Evolutionary conservation across 345 rosid genomes (phyloP), one percentile per base, ranked within the genome.

Genomic region (Aquilaria sinensis): DNA sequence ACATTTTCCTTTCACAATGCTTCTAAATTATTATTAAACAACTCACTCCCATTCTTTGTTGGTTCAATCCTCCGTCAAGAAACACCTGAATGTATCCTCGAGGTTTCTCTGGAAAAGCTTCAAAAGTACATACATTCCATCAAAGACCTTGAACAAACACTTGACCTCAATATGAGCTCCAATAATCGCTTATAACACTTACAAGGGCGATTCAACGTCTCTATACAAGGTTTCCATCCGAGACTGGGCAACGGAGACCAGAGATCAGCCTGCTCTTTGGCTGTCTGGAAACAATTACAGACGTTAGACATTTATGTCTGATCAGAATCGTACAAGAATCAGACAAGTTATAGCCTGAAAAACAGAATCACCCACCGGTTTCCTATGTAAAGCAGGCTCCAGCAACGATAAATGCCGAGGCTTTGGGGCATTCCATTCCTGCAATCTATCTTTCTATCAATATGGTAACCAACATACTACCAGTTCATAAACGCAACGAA

Each of bases 391-490:
- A 80, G 99, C 96, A 47, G 83, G 79, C 65, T 80, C 61, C 5
- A 94, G 77, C 15, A 94, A 72, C 48, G 83, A 69, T 69, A 79
- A 61, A 63, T 94, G 96, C 76, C 71, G 74, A 33, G 97, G 96
- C 70, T 83, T 81, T 14, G 97, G 97, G 12, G 96, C 87, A 78
- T 83, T 91, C 97, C 96, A 91, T 74, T 94, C 99, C 99, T 94
- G 74, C 77, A 70, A 69, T 16, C 7, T 16, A 12, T 33, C 53
- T 34, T 46, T 37, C 52, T 41, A 66, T 37, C 41, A 45, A 59
- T 49, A 46, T 29, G 30, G 61, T 12, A 33, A 30, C 61, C 6
- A 16, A 34, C 16, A 43, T 37, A 29, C 11, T 45, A 47, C 29
- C 5, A 4, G 47, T 29, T 16, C 10, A 13, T 14, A 56, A 58